Base-by-base conservation (phyloP, 192 early-diverging fungal species). In the Allomyces macrogynus region DNA sequence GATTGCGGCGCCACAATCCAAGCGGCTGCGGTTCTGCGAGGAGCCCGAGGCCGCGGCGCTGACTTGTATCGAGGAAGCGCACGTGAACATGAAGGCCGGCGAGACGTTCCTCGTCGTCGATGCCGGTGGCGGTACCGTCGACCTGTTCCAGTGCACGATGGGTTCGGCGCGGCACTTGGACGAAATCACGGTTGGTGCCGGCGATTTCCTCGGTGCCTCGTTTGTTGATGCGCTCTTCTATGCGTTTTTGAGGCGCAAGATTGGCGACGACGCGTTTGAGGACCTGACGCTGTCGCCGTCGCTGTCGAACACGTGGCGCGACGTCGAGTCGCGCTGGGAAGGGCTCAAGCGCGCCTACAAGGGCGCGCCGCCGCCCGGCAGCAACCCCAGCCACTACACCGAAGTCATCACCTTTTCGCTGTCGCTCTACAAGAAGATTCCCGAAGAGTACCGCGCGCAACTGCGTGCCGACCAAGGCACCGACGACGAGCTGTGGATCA, bases 11-110 rank as follows among this genome's bases (percentile, higher is more conserved):
- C 24, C 43, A 2, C 18, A 65, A 11, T 65, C 64, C 9, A 14
- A 60, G 42, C 14, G 14, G 16, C 60, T 65, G 60, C 12, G 14
- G 43, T 65, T 65, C 23, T 60, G 16, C 64, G 24, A 65, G 14
- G 64, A 65, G 64, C 64, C 64, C 24, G 64, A 26, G 23, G 64
- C 64, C 14, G 64, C 64, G 16, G 64, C 64, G 64, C 60, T 65
- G 14, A 26, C 64, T 11, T 65, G 23, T 60, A 14, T 65, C 24
- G 64, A 60, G 23, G 60, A 44, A 14, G 64, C 16, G 24, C 16
- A 14, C 18, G 23, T 23, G 14, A 16, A 18, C 18, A 65, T 65
- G 64, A 14, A 14, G 64, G 18, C 26, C 11, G 64, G 64, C 60
- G 16, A 14, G 43, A 60, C 23, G 60, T 24, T 32, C 24, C 43